Base-by-base conservation (phyloP, 352 stramenopile genomes). In the Plasmopara muralis region DNA sequence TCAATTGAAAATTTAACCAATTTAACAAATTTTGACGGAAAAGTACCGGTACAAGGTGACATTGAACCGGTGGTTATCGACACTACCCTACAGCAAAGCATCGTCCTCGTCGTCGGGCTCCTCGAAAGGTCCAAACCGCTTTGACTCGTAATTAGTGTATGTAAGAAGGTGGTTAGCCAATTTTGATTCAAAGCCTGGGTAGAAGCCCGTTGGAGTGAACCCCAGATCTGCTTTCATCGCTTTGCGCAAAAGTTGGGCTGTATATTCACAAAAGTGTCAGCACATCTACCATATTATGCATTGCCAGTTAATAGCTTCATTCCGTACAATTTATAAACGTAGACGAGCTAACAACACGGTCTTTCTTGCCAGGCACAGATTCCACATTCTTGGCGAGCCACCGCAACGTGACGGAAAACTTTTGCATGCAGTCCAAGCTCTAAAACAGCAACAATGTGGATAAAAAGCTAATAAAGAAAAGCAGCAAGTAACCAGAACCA, bases 71-170 rank as follows among this genome's bases (percentile, higher is more conserved):
- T 25, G 20, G 20, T 25, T 25, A 25, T 25, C 20, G 20, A 25
- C 20, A 25, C 20, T 25, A 25, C 20, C 20, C 20, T 25, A 25
- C 20, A 25, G 20, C 20, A 3, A 51, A 29, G 51, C 34, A 29
- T 46, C 33, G 4, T 47, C 42, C 40, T 59, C 41, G 5, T 69
- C 47, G 43, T 57, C 57, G 6, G 52, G 56, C 18, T 78, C 66
- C 8, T 53, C 47, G 56, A 53, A 72, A 28, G 55, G 52, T 13
- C 70, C 70, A 34, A 80, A 80, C 4, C 70, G 64, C 39, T 68
- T 43, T 4, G 70, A 80, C 20, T 57, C 52, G 59, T 80, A 80
- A 57, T 80, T 80, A 18, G 70, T 80, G 53, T 80, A 80, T 38
- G 70, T 77, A 30, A 77, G 53, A 25, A 80, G 57, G 35, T 76